These are phyloP conservation scores for Termitomyces sp. DNA, from an alignment of 768 basidiomycete species.

Conservation along the genomic window DNA sequence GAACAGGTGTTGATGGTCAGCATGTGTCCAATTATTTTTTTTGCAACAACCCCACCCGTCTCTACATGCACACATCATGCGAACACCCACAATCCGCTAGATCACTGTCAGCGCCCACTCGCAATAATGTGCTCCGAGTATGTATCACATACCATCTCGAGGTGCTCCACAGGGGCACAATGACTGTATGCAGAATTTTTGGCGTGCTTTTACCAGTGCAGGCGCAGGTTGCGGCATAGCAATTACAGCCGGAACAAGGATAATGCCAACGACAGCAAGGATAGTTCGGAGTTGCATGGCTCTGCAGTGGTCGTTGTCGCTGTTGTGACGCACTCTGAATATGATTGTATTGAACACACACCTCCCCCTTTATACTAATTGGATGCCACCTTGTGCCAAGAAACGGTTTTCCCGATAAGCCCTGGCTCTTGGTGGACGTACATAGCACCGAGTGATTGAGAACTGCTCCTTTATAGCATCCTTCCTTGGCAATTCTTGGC, in stretches of 20 bases:
- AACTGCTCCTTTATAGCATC: background rate
- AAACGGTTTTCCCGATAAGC: background rate
- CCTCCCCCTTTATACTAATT: background rate
- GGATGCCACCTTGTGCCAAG: background rate
- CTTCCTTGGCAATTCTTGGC: background rate
- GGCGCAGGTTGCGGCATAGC: background rate
- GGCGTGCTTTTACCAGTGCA: background rate
- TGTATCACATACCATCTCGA: background rate
- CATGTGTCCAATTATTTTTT: background rate
- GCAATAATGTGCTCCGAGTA: background rate
- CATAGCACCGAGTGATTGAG: background rate
- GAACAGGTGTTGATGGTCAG: background rate
- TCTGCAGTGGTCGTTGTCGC: background rate
- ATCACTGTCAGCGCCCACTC: background rate
- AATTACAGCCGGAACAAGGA: background rate
- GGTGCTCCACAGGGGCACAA: slow-evolving; percentile 2
- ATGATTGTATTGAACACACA: background rate
- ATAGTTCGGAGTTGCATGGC: background rate
- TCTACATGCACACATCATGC: background rate
- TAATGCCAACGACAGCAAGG: background rate
- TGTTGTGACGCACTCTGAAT: background rate
- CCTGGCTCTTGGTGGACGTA: background rate
- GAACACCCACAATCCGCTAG: background rate
- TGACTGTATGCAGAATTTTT: background rate
- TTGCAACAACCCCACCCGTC: background rate